Conservation (phyloP, 2,329 filamentous ascomycete genomes). For the Elsinoe batatas region DNA sequence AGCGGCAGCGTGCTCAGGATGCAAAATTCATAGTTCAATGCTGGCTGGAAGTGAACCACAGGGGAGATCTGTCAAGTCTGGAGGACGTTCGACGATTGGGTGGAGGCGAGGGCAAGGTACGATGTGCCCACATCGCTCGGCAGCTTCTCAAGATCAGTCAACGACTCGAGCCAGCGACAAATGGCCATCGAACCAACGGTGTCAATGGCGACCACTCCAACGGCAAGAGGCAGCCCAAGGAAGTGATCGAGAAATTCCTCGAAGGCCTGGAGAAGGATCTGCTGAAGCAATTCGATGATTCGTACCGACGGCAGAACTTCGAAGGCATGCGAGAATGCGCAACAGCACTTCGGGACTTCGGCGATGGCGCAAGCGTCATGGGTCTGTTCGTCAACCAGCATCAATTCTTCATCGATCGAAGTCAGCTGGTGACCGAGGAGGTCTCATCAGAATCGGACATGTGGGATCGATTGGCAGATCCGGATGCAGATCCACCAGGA, state of each 20-base stretch:
- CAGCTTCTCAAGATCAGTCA: slow-evolving; percentile 93
- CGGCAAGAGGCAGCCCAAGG: slow-evolving; percentile 38
- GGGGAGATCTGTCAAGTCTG: slow-evolving; percentile 73
- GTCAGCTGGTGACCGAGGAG: slow-evolving; percentile 82
- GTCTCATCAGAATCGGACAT: slow-evolving; percentile 59
- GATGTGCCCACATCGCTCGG: slow-evolving; percentile 85
- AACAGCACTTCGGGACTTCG: slow-evolving; percentile 88
- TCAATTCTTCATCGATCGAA: slow-evolving; percentile 96
- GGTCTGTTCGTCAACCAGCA: slow-evolving; percentile 97
- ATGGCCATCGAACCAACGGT: slow-evolving; percentile 29
- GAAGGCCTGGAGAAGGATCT: slow-evolving; percentile 93
- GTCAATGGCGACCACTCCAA: slow-evolving; percentile 44
- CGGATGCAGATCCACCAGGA: slow-evolving; percentile 80
- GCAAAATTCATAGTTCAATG: slow-evolving; percentile 93
- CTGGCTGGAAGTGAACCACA: slow-evolving; percentile 90
- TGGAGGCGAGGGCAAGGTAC: slow-evolving; percentile 82
- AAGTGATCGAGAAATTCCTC: slow-evolving; percentile 92
- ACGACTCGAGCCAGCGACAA: slow-evolving; percentile 59
- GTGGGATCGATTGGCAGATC: slow-evolving; percentile 90
- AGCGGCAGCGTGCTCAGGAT: slow-evolving; percentile 80
- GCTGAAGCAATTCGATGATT: slow-evolving; percentile 92
- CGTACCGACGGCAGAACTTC: slow-evolving; percentile 89
- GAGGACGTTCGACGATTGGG: slow-evolving; percentile 81
- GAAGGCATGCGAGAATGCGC: slow-evolving; percentile 98
- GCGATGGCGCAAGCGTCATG: slow-evolving; percentile 88